Conservation (phyloP, 768 basidiomycete genomes). For the Phylloporus sp. region DNA sequence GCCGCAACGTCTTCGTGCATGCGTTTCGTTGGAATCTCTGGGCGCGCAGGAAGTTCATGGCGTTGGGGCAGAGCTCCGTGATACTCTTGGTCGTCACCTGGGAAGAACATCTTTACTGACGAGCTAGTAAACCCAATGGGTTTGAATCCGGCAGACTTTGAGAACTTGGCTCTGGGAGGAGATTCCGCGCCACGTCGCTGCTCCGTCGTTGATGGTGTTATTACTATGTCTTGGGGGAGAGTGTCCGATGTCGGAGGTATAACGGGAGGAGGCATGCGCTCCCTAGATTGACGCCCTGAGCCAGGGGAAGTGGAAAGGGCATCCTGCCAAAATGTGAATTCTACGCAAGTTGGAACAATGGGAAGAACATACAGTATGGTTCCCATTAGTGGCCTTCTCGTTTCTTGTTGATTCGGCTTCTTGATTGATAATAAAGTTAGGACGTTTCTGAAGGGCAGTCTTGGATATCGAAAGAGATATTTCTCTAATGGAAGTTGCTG, state of each 20-base stretch:
- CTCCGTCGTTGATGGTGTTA: slow-evolving; percentile 7
- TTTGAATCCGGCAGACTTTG: slow-evolving; percentile 56
- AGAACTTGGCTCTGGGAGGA: slow-evolving; percentile 14
- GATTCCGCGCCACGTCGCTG: slow-evolving; percentile 18
- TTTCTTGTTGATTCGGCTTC: slow-evolving; percentile 30
- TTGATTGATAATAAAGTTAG: slow-evolving; percentile 17
- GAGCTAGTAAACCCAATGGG: slow-evolving; percentile 56
- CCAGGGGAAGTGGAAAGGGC: slow-evolving; percentile 19
- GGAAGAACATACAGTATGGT: slow-evolving; percentile 26
- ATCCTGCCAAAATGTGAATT: slow-evolving; percentile 17
- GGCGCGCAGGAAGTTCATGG: slow-evolving; percentile 15
- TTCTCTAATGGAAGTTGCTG: slow-evolving; percentile 38
- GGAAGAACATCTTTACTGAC: slow-evolving; percentile 75
- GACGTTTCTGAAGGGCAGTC: slow-evolving; percentile 21
- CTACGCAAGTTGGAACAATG: neutral
- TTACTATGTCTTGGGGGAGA: slow-evolving; percentile 8
- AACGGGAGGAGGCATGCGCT: slow-evolving; percentile 34
- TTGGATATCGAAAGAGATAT: slow-evolving; percentile 32
- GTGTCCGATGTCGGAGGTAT: slow-evolving; percentile 21
- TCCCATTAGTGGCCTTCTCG: slow-evolving; percentile 39
- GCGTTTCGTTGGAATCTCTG: slow-evolving; percentile 29
- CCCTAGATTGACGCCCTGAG: slow-evolving; percentile 20
- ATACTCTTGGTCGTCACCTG: slow-evolving; percentile 69
- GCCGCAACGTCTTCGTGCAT: slow-evolving; percentile 17
- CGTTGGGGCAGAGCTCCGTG: slow-evolving; percentile 20